Evolutionary conservation across 345 rosid species (phyloP), one percentile per base, ranked within the genome.

Genomic region (Linum trigynum): DNA sequence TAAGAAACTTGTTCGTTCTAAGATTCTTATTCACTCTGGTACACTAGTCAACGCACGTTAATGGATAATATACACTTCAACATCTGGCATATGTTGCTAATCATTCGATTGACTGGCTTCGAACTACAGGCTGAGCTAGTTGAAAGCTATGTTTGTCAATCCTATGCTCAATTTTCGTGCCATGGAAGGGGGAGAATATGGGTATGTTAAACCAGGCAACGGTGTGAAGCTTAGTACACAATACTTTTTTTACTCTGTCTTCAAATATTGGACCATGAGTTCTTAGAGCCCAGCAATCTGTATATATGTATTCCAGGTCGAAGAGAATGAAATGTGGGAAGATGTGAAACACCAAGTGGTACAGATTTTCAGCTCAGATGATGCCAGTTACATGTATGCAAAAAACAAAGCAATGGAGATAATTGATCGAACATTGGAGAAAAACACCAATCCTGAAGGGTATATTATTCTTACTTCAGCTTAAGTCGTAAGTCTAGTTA

Each of bases 1-100:
- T 72, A 79, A 75, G 79, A 82, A 82, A 84, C 76, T 92, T 82
- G 98, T 92, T 69, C 61, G 87, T 79, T 65, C 69, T 66, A 68
- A 51, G 40, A 73, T 57, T 77, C 76, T 79, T 76, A 14, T 59
- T 72, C 72, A 4, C 66, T 75, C 71, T 65, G 71, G 63, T 59
- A 68, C 43, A 65, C 69, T 67, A 53, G 59, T 65, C 42, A 23
- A 23, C 1, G 32, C 32, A 62, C 67, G 62, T 7, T 61, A 59
- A 16, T 65, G 37, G n/a, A 14, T 38, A 15, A 39, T 58, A 57
- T 48, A 17, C 51, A 12, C 61, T 39, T 50, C 5, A 41, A 35
- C 38, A 36, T 55, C 17, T 3, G 32, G 36, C 53, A n/a, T 43
- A 9, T 39, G 15, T 66, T 71, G 65, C 61, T 79, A 45, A 74